Percentiles rank a stretch among this genome's conserved stretches.
phyloP scores from a whole-genome alignment of 2,329 filamentous ascomycete genomes.

The Scedosporium minutisporum region DNA sequence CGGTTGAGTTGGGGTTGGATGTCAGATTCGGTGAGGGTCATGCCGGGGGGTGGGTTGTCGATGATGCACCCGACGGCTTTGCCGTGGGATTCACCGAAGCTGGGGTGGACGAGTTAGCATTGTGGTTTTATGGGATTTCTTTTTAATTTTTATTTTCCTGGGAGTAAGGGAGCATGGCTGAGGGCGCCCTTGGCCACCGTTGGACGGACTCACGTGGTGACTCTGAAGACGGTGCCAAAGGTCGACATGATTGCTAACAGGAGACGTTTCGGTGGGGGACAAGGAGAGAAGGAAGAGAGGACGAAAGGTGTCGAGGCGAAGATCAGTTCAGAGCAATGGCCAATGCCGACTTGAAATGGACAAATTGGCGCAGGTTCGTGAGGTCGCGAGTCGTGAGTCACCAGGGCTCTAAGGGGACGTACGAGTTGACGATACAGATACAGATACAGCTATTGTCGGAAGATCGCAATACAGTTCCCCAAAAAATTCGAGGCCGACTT shows the following conservation, averaged over 20 bases:
- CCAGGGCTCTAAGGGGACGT: not conserved
- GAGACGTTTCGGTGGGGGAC: conserved; percentile 10
- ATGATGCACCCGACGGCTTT: conserved; percentile 90
- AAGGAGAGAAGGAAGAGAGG: conserved; percentile 4
- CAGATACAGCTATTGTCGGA: not conserved
- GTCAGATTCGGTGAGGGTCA: conserved; percentile 73
- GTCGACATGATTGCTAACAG: conserved; percentile 59
- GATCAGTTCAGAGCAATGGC: not conserved
- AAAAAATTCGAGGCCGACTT: not conserved
- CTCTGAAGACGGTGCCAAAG: conserved; percentile 72
- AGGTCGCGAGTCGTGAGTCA: not conserved
- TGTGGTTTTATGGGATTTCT: not conserved
- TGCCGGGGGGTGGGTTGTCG: conserved; percentile 81
- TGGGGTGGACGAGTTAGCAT: conserved; percentile 14
- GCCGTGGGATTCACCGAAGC: conserved; percentile 65
- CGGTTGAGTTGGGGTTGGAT: conserved; percentile 94
- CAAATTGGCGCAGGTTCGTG: too few relatives aligned
- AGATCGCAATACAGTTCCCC: not conserved
- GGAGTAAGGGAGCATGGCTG: conserved; percentile 9
- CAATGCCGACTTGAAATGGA: too few relatives aligned
- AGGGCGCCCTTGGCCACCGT: too few relatives aligned
- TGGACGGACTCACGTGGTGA: conserved; percentile 59
- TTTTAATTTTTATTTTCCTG: conserved; percentile 2
- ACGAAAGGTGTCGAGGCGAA: not conserved
- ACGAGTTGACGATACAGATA: not conserved